Base-by-base conservation (phyloP, 495 filamentous ascomycete species). In the Rusavskia elegans region DNA sequence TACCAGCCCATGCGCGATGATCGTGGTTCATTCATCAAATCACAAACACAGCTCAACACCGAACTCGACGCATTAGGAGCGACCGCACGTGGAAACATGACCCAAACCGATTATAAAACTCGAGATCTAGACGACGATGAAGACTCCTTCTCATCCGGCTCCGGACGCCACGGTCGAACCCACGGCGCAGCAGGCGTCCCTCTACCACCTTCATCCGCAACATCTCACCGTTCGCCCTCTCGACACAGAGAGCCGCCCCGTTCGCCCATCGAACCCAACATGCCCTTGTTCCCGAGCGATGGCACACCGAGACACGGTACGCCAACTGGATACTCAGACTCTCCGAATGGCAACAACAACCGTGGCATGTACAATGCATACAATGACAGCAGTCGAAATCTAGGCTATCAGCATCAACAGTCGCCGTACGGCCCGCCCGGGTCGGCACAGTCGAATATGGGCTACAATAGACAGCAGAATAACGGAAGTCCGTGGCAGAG, bases 1-100 rank as follows among this genome's bases (percentile, higher is more conserved):
- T 98, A 97, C 68, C 89, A 96, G 66, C 87, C 85, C 52, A 96
- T 98, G 88, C 81, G 84, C 49, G 92, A 97, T 63, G 92, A 97
- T 69, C 84, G 92, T 54, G 86, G 85, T 44, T 95, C 89, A 3
- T 96, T 97, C 69, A 96, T 96, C 81, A 98, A 98, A 73, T 96
- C 90, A 5, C 83, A 93, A 58, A 83, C 85, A n/a, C 79, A 89
- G 59, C 73, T 97, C 52, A 85, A 76, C 21, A 92, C 84, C 3
- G 92, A 98, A 63, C 73, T 98, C 53, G 90, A 97, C 67, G 92
- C 92, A 8, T 73, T 98, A 30, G 93, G 85, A 55, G 88, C 83
- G 45, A 96, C 92, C 10, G 92, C 92, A 29, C 84, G 92, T 53
- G 89, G 89, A 51, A 86, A 90, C 54, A 65, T 71, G 56, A 90